Evolutionary conservation across 2,329 filamentous ascomycete species (phyloP), one percentile per base, ranked within the genome.

Genomic region (Diaporthe caulivora): DNA sequence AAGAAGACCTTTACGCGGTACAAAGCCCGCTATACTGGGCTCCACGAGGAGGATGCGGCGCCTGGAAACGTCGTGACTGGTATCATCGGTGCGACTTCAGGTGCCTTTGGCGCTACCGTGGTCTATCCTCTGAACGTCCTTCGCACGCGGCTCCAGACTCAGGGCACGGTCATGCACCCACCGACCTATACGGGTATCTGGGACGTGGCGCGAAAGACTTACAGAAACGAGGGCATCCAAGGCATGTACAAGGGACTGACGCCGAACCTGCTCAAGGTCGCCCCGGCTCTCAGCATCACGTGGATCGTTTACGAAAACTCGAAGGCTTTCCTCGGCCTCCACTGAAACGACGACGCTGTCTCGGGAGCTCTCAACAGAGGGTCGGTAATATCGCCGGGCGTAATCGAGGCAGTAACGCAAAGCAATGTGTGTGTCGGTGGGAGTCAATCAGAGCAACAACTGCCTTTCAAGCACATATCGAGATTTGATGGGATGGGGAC

Each of bases 51-150:
- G 77, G 95, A 98, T 77, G 92, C 94, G 53, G 88, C 90, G 47
- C 93, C 94, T 9, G 93, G 92, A 75, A 97, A 96, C 76, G 91
- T 98, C 78, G 90, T 92, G 42, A 97, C 96, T 7, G 97, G 95
- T 64, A 90, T 94, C 53, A 97, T 98, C 79, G 97, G 97, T 64
- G 97, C 95, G 6, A 92, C 94, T 64, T 97, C 95, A 55, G 97
- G 97, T 54, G 96, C 96, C 0, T 92, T 98, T 74, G 95, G 97
- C 75, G 97, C 97, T 4, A 94, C 92, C n/a, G 90, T 96, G 17
- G 97, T 99, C 47, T 99, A 99, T 80, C 97, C 97, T 0, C 87
- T 99, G 77, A 99, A 99, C 80, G 91, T 99, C 65, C 90, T 99
- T 29, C 92, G 97, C 73, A 99, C 97, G 5, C 89, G 96, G 77